Base-by-base conservation (phyloP, 1,284 basidiomycete genomes). In the Singerocomus rubriflavus region DNA sequence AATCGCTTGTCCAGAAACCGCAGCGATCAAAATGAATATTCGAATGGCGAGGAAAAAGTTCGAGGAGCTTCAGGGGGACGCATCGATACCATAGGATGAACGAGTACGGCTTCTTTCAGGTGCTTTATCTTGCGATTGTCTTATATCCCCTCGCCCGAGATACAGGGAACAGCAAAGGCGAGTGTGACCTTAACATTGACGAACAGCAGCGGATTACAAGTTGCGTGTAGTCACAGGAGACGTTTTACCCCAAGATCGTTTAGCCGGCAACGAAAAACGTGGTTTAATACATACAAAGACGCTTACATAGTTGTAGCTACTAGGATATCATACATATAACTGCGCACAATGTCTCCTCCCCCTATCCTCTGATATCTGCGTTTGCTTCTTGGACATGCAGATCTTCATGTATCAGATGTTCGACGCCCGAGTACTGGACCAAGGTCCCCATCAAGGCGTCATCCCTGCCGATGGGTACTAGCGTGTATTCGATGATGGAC, bases 1-100 rank as follows among this genome's bases (percentile, higher is more conserved):
- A 51, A 9, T 31, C 8, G 25, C 27, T 46, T 36, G 25, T 49
- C 31, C 66, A 93, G 91, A 93, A 73, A 85, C 88, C 2, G 87
- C 89, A 4, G 89, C 91, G 2, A 71, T 95, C 56, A 85, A 84
- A 66, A 75, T 93, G 65, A 94, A 94, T 62, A 86, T 95, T 45
- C 79, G 84, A 36, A 79, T 93, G 56, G 89, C 89, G 8, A 77
- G 90, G 33, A 77, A 77, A 48, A 92, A 92, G 65, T 94, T 94
- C 54, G 91, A 91, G 61, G 84, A 89, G 59, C 74, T 91, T 26
- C 88, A 91, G 66, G 82, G 79, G 10, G 84, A 87, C 60, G 82
- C 61, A 14, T 37, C 61, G 39, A 45, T 54, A 34, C 49, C 53
- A 29, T 69, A 66, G 47, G 32, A 50, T 21, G 31, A 26, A 38